Percentiles rank a stretch among this genome's conserved stretches.
Evolutionary conservation across 805 yeast genomes (phyloP).

Genomic region (Isabelozyma pseudorhagii): DNA sequence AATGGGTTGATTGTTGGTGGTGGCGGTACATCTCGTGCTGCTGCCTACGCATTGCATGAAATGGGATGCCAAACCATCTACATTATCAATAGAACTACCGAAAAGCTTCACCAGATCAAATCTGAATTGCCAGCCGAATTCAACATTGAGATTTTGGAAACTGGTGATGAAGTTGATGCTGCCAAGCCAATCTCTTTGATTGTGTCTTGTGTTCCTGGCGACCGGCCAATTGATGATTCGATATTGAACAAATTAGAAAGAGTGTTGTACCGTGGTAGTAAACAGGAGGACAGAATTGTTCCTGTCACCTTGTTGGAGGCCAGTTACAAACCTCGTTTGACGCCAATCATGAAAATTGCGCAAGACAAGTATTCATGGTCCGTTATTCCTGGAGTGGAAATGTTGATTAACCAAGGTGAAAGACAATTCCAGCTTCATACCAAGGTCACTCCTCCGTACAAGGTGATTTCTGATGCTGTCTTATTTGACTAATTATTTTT

Average conservation of each 20-base stretch:
- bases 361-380: constrained; percentile 60
- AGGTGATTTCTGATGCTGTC: constrained; percentile 61
- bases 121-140: constrained; percentile 56
- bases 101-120: constrained; percentile 60
- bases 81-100: constrained; percentile 74
- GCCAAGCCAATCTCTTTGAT: constrained; percentile 53
- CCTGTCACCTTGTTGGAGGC: constrained; percentile 76
- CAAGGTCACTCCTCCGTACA: constrained; percentile 60
- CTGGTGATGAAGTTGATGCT: constrained; percentile 42
- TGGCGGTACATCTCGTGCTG: constrained; percentile 97
- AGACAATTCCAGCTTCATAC: constrained; percentile 83
- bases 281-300: constrained; percentile 30
- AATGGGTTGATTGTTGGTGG: constrained; percentile 89
- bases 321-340: constrained; percentile 85
- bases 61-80: constrained; percentile 78
- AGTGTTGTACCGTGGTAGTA: constrained; percentile 41
- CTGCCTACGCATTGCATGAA: constrained; percentile 75
- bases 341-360: constrained; percentile 85
- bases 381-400: constrained; percentile 87
- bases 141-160: constrained; percentile 56
- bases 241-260: constrained; percentile 49
- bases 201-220: constrained; percentile 84
- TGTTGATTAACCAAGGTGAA: constrained; percentile 92
- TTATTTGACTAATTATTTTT: constrained; percentile 14
- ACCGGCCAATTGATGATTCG: constrained; percentile 57